phyloP scores from a whole-genome alignment of 257 asterid species.

The Petunia secreta region DNA sequence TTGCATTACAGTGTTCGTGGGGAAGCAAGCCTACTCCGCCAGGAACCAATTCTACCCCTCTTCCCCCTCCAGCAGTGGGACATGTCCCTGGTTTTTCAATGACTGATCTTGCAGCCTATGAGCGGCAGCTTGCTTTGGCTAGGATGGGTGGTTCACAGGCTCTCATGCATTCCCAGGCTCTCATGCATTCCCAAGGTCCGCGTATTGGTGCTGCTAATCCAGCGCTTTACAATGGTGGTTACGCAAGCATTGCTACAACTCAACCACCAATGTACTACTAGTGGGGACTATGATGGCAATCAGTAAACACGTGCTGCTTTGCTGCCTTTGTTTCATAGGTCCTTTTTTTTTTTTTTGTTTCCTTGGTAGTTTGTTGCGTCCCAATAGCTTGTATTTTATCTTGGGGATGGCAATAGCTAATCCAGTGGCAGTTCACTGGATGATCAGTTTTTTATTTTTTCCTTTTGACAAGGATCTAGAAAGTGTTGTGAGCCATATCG shows the following conservation, averaged over 20 bases:
- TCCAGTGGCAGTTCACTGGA: constrained; percentile 11
- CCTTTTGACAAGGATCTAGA: neutral
- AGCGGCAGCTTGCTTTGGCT: constrained; percentile 60
- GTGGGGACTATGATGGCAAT: constrained; percentile 8
- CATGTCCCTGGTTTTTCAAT: constrained; percentile 57
- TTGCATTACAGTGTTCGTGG: constrained; percentile 70
- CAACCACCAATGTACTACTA: constrained; percentile 69
- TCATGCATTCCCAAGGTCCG: constrained; percentile 69
- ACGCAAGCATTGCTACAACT: constrained; percentile 44
- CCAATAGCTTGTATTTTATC: constrained; percentile 31
- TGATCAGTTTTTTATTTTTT: neutral
- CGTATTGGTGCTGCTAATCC: constrained; percentile 58
- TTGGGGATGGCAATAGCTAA: constrained; percentile 26
- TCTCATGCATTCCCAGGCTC: constrained; percentile 56
- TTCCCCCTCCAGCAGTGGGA: constrained; percentile 66
- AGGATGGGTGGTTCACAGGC: constrained; percentile 66
- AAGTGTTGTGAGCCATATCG: neutral
- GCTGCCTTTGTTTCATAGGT: neutral
- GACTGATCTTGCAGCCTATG: constrained; percentile 63
- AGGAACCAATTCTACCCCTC: constrained; percentile 65
- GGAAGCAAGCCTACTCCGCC: constrained; percentile 86
- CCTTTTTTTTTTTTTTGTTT: neutral
- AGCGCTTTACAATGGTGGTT: constrained; percentile 60
- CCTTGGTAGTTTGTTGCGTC: neutral
- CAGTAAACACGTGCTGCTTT: constrained; percentile 8